These are phyloP conservation scores for Debaryomycetaceae sp. DNA, from an alignment of 1,139 yeast genomes.

Conservation along the genomic window DNA sequence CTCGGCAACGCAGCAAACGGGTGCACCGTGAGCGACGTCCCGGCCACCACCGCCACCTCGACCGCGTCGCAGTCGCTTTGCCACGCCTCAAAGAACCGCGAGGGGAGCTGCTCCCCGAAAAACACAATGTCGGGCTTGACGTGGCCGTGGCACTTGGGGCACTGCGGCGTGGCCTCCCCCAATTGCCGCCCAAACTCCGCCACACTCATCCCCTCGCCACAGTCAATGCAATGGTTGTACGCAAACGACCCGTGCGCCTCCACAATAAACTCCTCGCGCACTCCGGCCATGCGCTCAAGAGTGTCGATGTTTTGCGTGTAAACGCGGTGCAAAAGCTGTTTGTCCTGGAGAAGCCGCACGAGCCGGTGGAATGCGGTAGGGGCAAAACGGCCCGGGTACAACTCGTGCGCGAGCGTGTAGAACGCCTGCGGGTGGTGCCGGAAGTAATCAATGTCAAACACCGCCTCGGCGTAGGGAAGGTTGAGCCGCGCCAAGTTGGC, in stretches of 20 bases:
- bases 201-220: conserved; percentile 51
- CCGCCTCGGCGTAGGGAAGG: conserved; percentile 92
- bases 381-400: conserved; percentile 80
- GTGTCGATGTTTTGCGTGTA: conserved; percentile 95
- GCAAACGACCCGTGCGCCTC: conserved; percentile 98
- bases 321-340: conserved; percentile 57
- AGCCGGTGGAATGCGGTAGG: conserved; percentile 82
- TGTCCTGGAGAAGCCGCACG: conserved; percentile 61
- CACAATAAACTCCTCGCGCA: conserved; percentile 56
- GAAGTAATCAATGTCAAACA: conserved; percentile 84
- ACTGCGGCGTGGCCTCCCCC: conserved; percentile 44
- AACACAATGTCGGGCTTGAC: conserved; percentile 93
- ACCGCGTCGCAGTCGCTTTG: conserved; percentile 56
- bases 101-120: conserved; percentile 84
- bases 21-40: conserved; percentile 82
- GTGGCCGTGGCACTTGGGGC: conserved; percentile 57
- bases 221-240: conserved; percentile 73
- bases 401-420: conserved; percentile 75
- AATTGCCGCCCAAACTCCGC: conserved; percentile 46
- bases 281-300: conserved; percentile 80
- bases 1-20: conserved; percentile 86
- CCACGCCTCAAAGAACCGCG: conserved; percentile 61
- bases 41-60: conserved; percentile 84
- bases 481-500: conserved; percentile 70
- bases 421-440: conserved; percentile 74